Conservation (phyloP, 768 basidiomycete genomes). For the Cyathus striatus region DNA sequence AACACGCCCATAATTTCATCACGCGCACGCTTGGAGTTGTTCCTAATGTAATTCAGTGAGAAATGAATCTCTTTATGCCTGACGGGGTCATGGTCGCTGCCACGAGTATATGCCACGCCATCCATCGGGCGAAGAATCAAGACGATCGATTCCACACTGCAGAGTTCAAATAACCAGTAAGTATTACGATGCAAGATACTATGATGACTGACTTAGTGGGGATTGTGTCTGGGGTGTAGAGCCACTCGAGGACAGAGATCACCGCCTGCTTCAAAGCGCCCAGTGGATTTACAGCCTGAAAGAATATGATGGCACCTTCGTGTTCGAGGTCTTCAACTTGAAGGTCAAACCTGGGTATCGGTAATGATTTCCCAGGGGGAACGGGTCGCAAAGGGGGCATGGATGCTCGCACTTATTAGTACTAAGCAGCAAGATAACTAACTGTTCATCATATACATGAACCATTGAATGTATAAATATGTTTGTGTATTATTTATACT, state of each 20-base stretch:
- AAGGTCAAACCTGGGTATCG: conserved; percentile 50
- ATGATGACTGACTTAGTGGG: conserved; percentile 27
- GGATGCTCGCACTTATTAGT: too few species aligned
- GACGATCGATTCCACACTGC: conserved; percentile 46
- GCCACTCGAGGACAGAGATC: conserved; percentile 41
- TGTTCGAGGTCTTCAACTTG: conserved; percentile 56
- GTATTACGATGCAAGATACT: conserved; percentile 1
- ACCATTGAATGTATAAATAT: too few species aligned
- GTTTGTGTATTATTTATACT: too few species aligned
- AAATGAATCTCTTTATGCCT: conserved; percentile 82
- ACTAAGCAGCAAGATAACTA: too few species aligned
- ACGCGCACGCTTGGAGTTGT: conserved; percentile 30
- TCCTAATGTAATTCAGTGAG: conserved; percentile 58
- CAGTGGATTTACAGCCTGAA: conserved; percentile 41
- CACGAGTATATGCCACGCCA: conserved; percentile 67
- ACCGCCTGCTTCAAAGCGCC: conserved; percentile 36
- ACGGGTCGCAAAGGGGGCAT: conserved; percentile 14
- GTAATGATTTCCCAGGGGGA: conserved; percentile 29
- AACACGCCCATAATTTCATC: conserved; percentile 72
- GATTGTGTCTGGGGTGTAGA: conserved; percentile 32
- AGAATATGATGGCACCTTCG: conserved; percentile 52
- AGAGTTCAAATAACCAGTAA: too few species aligned
- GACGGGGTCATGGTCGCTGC: conserved; percentile 38
- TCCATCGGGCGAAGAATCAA: conserved; percentile 63
- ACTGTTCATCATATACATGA: too few species aligned